Percentiles rank a stretch among this genome's conserved stretches.
phyloP scores from a whole-genome alignment of 2,329 filamentous ascomycete species.

The Stachybotrys chlorohalonatus region DNA sequence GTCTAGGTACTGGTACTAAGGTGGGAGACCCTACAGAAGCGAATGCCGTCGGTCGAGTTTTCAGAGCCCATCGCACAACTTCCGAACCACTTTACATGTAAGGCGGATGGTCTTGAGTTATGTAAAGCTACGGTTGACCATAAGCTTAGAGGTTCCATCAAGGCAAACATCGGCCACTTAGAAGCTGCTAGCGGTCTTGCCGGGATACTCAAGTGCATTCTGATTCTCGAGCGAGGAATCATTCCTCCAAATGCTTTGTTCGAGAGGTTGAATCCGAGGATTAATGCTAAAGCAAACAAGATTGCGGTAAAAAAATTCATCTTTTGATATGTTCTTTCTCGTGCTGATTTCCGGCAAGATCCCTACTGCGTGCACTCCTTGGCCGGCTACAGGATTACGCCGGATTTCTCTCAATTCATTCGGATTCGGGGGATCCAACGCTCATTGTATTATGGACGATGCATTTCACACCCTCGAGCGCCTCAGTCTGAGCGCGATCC shows the following conservation, averaged over 20 bases:
- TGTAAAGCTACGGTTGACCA: neutral
- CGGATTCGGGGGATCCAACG: slow-evolving; percentile 35
- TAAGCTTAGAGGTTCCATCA: slow-evolving; percentile 9
- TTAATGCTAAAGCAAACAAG: slow-evolving; percentile 5
- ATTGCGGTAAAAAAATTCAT: slow-evolving; percentile 3
- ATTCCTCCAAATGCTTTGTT: slow-evolving; percentile 8
- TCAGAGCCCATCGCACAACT: neutral
- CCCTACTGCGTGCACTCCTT: neutral
- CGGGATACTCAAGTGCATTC: slow-evolving; percentile 5
- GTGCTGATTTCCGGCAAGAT: neutral
- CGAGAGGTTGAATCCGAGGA: slow-evolving; percentile 3
- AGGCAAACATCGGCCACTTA: slow-evolving; percentile 15
- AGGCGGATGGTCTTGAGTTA: neutral
- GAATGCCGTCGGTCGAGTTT: slow-evolving; percentile 1
- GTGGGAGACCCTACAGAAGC: slow-evolving; percentile 7
- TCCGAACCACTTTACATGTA: slow-evolving; percentile 6
- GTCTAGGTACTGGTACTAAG: slow-evolving; percentile 6
- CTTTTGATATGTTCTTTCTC: neutral
- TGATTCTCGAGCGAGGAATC: slow-evolving; percentile 6
- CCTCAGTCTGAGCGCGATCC: neutral
- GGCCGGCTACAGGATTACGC: slow-evolving; percentile 1
- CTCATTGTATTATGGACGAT: slow-evolving; percentile 27
- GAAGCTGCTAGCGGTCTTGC: slow-evolving; percentile 9
- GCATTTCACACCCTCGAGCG: neutral
- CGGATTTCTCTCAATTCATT: slow-evolving; percentile 31